Percentiles rank a stretch among this genome's conserved stretches.
These are phyloP conservation scores for Sugiyamaella japonica DNA, from an alignment of 1,139 yeast species.

Conservation along the genomic window DNA sequence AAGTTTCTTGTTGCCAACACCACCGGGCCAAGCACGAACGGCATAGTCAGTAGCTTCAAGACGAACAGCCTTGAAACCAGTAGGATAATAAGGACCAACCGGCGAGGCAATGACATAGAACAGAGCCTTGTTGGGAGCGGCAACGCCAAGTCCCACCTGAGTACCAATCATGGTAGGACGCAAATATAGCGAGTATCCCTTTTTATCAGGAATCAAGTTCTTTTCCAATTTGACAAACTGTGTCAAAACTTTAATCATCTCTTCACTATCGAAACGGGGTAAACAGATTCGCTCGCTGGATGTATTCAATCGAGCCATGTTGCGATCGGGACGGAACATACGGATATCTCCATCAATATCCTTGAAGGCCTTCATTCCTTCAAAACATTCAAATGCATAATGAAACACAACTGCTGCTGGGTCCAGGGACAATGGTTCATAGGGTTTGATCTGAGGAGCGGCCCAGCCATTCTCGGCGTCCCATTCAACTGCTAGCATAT, in stretches of 20 bases:
- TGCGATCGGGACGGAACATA: slow-evolving; percentile 86
- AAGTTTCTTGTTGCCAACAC: slow-evolving; percentile 90
- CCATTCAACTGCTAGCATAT: slow-evolving; percentile 90
- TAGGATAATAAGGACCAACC: slow-evolving; percentile 85
- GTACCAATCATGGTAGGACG: slow-evolving; percentile 97
- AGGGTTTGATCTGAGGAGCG: slow-evolving; percentile 80
- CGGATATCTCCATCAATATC: slow-evolving; percentile 61
- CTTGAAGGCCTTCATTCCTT: slow-evolving; percentile 93
- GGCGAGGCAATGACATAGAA: slow-evolving; percentile 88
- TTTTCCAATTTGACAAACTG: slow-evolving; percentile 72
- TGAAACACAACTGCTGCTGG: slow-evolving; percentile 91
- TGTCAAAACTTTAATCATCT: slow-evolving; percentile 69
- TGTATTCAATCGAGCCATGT: slow-evolving; percentile 87
- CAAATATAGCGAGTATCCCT: slow-evolving; percentile 86
- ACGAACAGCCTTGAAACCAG: slow-evolving; percentile 91
- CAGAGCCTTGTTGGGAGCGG: slow-evolving; percentile 75
- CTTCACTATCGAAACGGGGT: slow-evolving; percentile 79
- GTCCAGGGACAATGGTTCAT: slow-evolving; percentile 70
- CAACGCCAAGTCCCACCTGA: slow-evolving; percentile 79
- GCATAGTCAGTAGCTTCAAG: slow-evolving; percentile 94
- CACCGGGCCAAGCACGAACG: slow-evolving; percentile 99
- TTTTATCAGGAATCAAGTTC: slow-evolving; percentile 75
- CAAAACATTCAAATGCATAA: slow-evolving; percentile 92
- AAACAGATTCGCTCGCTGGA: slow-evolving; percentile 85
- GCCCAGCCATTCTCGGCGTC: slow-evolving; percentile 77